Base-by-base conservation (phyloP, 1,284 basidiomycete genomes). In the Ustilago crameri region DNA sequence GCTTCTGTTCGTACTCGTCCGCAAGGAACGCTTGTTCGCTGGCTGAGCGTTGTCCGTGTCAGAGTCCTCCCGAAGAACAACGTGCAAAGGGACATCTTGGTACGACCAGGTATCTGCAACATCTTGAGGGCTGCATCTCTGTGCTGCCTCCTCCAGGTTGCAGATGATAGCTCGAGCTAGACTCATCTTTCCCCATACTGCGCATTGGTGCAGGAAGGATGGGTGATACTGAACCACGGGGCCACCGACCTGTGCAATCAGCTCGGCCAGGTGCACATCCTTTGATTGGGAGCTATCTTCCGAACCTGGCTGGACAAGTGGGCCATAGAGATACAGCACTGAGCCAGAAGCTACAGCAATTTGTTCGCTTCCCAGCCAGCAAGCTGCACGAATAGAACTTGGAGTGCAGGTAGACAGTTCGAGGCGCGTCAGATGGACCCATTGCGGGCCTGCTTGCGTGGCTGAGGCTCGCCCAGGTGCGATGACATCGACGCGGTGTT, bases 211-310 rank as follows among this genome's bases (percentile, higher is more conserved):
- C 26, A 76, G 38, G 46, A 74, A 64, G 12, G 62, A 23, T 0
- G 74, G 74, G 37, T 76, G 74, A 20, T 67, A 76, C 35, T 71
- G 63, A 12, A 67, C 63, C 2, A 76, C 64, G 1, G 70, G 64
- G 5, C 72, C 72, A 10, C 51, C 55, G 1, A 58, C 51, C 26
- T 66, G 53, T 12, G 61, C 64, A 2, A 68, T 26, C 18, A 65
- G 51, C 41, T 76, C 71, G n/a, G 58, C 51, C 3, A 76, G 24
- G 30, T 74, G 67, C 27, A 34, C 46, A 0, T 40, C 14, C 10
- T 30, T 27, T 0, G 41, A 14, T 20, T 27, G 14, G 2, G 44
- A 18, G 37, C n/a, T 24, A 17, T 15, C 30, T 9, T 17, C 26
- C 18, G 37, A 32, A 30, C 17, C 22, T 2, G 58, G 18, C 37